Percentiles rank a stretch among this genome's conserved stretches.
Conservation (phyloP, 2,329 filamentous ascomycete genomes). For the Didymella segeticola region DNA sequence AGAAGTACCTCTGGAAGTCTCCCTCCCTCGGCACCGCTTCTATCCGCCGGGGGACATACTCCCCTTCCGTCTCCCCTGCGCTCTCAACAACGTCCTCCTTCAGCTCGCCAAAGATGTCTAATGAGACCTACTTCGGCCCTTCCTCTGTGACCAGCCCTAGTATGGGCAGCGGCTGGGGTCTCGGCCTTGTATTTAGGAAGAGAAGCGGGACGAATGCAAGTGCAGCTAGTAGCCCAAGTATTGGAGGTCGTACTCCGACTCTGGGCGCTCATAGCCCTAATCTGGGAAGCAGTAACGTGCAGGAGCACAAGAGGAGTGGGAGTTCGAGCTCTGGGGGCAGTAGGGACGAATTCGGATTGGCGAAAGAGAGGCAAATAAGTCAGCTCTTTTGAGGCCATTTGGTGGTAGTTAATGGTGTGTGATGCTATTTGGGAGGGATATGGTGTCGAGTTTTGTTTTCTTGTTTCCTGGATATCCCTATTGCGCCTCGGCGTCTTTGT, state of each 20-base stretch:
- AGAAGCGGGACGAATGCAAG: slow-evolving; percentile 12
- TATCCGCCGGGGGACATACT: slow-evolving; percentile 5
- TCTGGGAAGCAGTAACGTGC: slow-evolving; percentile 2
- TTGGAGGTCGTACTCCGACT: slow-evolving; percentile 10
- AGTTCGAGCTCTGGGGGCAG: slow-evolving; percentile 1
- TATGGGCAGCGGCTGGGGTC: slow-evolving; percentile 14
- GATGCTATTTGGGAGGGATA: neutral
- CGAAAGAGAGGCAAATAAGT: slow-evolving; percentile 4
- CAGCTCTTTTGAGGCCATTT: slow-evolving; percentile 10
- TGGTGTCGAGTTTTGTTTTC: neutral
- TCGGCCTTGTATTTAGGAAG: slow-evolving; percentile 17
- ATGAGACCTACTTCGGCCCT: slow-evolving; percentile 6
- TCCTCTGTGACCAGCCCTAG: slow-evolving; percentile 12
- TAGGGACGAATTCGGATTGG: slow-evolving; percentile 15
- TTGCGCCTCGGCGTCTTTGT: neutral
- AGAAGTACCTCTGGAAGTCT: slow-evolving; percentile 15
- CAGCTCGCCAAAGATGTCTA: slow-evolving; percentile 8
- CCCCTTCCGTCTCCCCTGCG: slow-evolving; percentile 1
- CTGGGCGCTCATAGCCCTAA: slow-evolving; percentile 8
- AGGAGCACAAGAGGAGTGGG: slow-evolving; percentile 13
- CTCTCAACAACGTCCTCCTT: slow-evolving; percentile 10
- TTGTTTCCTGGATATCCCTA: neutral
- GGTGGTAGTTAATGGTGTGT: neutral
- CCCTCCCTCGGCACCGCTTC: slow-evolving; percentile 13
- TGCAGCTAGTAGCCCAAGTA: slow-evolving; percentile 10